A percentile compares a stretch with the other conserved stretches of the same genome.
Conservation (phyloP, 225 moss, liverwort and hornwort species). For the Physcomitrium patens region DNA sequence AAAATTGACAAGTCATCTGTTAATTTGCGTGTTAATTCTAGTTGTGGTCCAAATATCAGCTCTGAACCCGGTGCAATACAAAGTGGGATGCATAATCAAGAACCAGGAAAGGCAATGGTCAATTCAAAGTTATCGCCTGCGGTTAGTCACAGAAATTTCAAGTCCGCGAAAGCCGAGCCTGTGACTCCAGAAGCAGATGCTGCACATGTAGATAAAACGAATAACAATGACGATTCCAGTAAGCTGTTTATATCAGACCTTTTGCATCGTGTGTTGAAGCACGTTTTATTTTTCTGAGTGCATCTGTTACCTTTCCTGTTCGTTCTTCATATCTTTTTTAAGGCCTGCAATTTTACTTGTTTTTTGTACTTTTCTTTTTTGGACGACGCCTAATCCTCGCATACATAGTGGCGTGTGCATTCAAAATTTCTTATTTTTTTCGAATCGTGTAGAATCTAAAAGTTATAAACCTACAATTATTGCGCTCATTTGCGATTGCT, state of each 20-base stretch:
- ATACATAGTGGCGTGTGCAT: background rate
- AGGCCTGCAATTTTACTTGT: conserved; percentile 9
- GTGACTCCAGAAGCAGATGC: conserved; percentile 20
- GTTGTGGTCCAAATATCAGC: conserved; percentile 7
- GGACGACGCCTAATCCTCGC: background rate
- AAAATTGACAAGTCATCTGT: conserved; percentile 5
- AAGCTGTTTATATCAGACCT: conserved; percentile 9
- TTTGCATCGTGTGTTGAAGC: background rate
- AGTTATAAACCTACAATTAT: background rate
- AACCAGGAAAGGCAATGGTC: conserved; percentile 15
- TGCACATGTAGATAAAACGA: conserved; percentile 12
- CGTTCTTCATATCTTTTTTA: background rate
- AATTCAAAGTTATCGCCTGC: conserved; percentile 5
- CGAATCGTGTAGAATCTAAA: background rate
- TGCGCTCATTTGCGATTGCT: background rate
- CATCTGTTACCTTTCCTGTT: conserved; percentile 1
- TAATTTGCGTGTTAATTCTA: conserved; percentile 11
- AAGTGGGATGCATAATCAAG: conserved; percentile 17
- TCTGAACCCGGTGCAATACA: conserved; percentile 20
- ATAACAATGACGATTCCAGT: conserved; percentile 21
- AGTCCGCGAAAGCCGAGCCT: conserved; percentile 30
- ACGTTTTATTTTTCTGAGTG: background rate
- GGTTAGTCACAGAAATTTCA: conserved; percentile 2
- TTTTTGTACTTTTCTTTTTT: conserved; percentile 4
- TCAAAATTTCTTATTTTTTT: background rate